Evolutionary conservation across 2,329 filamentous ascomycete species (phyloP).

Genomic region (Lasiodiplodia theobromae): DNA sequence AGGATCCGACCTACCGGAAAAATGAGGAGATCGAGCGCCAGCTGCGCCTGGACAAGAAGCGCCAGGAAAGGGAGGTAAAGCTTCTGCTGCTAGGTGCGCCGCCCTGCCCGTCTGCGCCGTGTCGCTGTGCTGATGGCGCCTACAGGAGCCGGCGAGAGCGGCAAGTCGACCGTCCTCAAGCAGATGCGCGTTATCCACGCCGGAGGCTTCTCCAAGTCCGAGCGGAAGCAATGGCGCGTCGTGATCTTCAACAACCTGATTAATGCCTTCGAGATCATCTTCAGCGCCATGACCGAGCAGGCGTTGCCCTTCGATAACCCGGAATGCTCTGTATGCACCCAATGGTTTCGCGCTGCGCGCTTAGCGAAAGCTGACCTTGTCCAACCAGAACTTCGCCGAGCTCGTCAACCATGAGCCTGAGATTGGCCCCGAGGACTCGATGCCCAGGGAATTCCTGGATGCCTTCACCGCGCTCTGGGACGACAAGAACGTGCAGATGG

Average conservation of each 20-base stretch:
- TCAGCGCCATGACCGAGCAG: constrained; percentile 89
- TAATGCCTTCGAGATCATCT: constrained; percentile 87
- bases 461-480: constrained; percentile 86
- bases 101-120: background rate
- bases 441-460: constrained; percentile 78
- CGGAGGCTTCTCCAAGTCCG: constrained; percentile 86
- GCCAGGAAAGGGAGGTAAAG: constrained; percentile 87
- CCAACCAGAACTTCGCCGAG: constrained; percentile 74
- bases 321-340: constrained; percentile 72
- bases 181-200: constrained; percentile 99
- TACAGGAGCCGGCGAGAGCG: constrained; percentile 89
- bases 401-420: constrained; percentile 81
- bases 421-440: constrained; percentile 79
- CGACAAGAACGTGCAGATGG: constrained; percentile 81
- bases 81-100: constrained; percentile 84
- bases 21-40: constrained; percentile 82
- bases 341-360: constrained; percentile 26
- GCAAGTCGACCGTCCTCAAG: constrained; percentile 96
- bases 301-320: constrained; percentile 78
- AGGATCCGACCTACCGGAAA: constrained; percentile 56
- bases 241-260: constrained; percentile 96
- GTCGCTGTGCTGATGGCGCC: constrained; percentile 17
- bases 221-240: constrained; percentile 91
- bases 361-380: constrained; percentile 5
- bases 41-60: constrained; percentile 87